Percentiles rank a stretch among this genome's conserved stretches.
These are phyloP conservation scores for Xylariaceae sp. DNA, from an alignment of 2,329 filamentous ascomycete species.

Conservation along the genomic window DNA sequence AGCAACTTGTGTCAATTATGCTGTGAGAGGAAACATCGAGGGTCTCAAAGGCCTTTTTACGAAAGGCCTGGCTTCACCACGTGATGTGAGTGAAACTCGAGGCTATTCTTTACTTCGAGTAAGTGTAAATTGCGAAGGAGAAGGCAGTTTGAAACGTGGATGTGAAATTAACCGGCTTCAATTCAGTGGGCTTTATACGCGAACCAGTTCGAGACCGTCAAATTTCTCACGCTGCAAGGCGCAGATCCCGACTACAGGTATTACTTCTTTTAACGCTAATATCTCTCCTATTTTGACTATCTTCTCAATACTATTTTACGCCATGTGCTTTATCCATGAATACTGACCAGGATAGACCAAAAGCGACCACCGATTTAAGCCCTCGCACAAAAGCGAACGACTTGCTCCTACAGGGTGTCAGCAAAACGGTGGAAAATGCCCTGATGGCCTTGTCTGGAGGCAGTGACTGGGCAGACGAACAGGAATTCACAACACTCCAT, in stretches of 20 bases:
- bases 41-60: constrained; percentile 1
- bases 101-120: not conserved
- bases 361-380: not conserved
- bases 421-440: not conserved
- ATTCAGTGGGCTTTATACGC: constrained; percentile 1
- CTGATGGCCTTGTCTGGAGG: not conserved
- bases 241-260: not conserved
- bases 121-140: not conserved
- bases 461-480: not conserved
- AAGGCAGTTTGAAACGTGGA: too few species aligned
- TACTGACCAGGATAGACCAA: too few species aligned
- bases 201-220: not conserved
- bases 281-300: too few species aligned
- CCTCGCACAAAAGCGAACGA: not conserved
- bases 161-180: not conserved
- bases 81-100: constrained; percentile 1
- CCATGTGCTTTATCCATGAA: too few species aligned
- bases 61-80: not conserved
- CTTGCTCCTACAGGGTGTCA: not conserved
- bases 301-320: too few species aligned
- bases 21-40: constrained; percentile 1
- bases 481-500: not conserved
- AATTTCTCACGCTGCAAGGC: not conserved
- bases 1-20: not conserved
- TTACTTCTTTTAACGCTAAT: too few species aligned